Conservation (phyloP, 495 filamentous ascomycete genomes). For the Amniculicola lignicola region DNA sequence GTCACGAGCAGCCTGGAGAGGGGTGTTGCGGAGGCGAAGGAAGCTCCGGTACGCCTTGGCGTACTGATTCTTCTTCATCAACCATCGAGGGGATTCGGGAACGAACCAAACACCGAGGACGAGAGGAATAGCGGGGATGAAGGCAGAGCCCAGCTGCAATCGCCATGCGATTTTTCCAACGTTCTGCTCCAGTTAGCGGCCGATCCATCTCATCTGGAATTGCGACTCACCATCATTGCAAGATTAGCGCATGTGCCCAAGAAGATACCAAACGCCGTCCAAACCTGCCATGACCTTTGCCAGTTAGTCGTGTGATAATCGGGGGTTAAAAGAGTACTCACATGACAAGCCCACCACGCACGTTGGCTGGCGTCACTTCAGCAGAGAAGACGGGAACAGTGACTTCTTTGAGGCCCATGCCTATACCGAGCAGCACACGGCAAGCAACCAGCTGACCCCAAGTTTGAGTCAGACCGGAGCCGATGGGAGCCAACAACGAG, state of each 20-base stretch:
- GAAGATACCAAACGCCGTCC: slow-evolving; percentile 61
- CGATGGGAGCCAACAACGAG: slow-evolving; percentile 60
- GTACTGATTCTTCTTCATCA: slow-evolving; percentile 58
- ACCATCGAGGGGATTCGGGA: slow-evolving; percentile 66
- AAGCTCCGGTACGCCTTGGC: slow-evolving; percentile 58
- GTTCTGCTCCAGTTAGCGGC: slow-evolving; percentile 31
- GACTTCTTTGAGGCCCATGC: slow-evolving; percentile 59
- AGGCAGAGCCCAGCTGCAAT: slow-evolving; percentile 62
- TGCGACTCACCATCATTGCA: slow-evolving; percentile 42
- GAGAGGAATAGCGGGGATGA: slow-evolving; percentile 68
- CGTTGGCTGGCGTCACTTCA: slow-evolving; percentile 57
- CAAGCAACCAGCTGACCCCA: slow-evolving; percentile 62
- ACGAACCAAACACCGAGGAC: slow-evolving; percentile 59
- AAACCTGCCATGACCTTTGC: slow-evolving; percentile 36
- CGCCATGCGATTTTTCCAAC: slow-evolving; percentile 59
- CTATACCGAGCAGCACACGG: slow-evolving; percentile 63
- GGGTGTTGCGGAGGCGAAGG: slow-evolving; percentile 57
- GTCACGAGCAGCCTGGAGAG: slow-evolving; percentile 71
- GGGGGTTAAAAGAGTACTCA: slow-evolving; percentile 52
- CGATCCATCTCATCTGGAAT: neutral
- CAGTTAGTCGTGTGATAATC: neutral
- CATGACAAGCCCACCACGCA: slow-evolving; percentile 64
- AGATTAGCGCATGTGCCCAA: slow-evolving; percentile 61
- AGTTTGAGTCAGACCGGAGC: slow-evolving; percentile 59
- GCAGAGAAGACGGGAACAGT: slow-evolving; percentile 63